Conservation (phyloP, 2,329 filamentous ascomycete species). For the Huntiella savannae region DNA sequence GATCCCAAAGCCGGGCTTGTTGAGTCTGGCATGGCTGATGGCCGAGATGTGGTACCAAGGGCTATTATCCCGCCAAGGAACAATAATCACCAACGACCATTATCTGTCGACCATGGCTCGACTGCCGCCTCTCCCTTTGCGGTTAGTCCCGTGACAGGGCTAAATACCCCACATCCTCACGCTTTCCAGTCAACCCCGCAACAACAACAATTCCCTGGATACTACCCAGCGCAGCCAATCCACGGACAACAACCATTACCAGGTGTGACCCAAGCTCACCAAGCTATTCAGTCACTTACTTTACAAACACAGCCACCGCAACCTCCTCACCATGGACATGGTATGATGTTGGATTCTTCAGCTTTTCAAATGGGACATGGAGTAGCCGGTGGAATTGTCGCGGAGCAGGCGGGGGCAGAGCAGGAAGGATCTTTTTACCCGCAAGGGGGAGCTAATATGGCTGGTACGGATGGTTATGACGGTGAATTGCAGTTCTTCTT, state of each 20-base stretch:
- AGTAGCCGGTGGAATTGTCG: background rate
- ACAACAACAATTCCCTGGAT: background rate
- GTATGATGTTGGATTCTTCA: no score
- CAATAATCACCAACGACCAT: no score
- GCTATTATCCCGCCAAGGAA: background rate
- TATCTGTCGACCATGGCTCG: no score
- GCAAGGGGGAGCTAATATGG: conserved; percentile 13
- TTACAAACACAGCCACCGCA: background rate
- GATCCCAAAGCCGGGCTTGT: conserved; percentile 12
- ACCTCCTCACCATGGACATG: background rate
- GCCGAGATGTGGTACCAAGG: conserved; percentile 12
- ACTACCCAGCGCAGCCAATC: background rate
- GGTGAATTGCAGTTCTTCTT: conserved; percentile 26
- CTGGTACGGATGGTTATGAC: conserved; percentile 27
- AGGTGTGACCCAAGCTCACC: background rate
- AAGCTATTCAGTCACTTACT: background rate
- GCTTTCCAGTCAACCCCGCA: background rate
- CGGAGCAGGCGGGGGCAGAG: background rate
- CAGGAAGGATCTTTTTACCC: background rate
- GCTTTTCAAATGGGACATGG: background rate
- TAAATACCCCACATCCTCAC: background rate
- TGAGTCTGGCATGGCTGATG: conserved; percentile 32
- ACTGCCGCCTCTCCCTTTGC: background rate
- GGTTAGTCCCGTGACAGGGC: background rate
- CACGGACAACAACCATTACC: background rate